Base-by-base conservation (phyloP, 148 eudicot genomes). In the Rhododendron vialii region DNA sequence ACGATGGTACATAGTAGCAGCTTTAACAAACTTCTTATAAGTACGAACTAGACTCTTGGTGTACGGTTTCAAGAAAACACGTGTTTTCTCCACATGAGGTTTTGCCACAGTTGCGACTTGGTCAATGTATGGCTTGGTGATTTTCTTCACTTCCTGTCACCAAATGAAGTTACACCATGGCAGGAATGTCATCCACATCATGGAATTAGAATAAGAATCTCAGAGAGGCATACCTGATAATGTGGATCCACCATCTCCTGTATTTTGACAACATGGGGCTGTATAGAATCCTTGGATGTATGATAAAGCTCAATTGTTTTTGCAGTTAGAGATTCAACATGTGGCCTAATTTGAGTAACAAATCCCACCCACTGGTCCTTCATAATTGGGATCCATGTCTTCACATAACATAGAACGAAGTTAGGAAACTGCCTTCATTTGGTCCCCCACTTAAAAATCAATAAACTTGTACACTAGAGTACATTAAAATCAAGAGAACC, bases 1-100 rank as follows among this genome's bases (percentile, higher is more conserved):
- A 17, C 87, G 84, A 90, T 93, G 96, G 78, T 92, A 95, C 36
- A 17, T 11, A 47, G 91, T 87, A 50, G 90, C 91, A 33, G 92
- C 87, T 85, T 92, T 93, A 30, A 88, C 83, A 85, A 88, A 89
- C 80, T 89, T 93, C 82, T 86, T 90, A 85, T 90, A 92, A 76
- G 80, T 86, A 86, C 89, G 95, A 43, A 90, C 65, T 78, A 90
- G 90, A 89, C 92, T 92, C 89, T 92, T 87, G 18, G 93, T 91
- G 86, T 93, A 92, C 7, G 98, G 98, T 85, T 92, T 92, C 89
- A 93, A 83, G 67, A 83, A 78, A 80, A 87, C 87, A 51, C 88
- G 91, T 57, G 93, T 91, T 89, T 92, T 93, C 73, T 91, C 93
- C 55, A 93, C 90, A 89, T 93, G 94, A 91, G 98, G 98, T 87